Conservation (phyloP, 805 yeast species). For the Yarrowia divulgata region DNA sequence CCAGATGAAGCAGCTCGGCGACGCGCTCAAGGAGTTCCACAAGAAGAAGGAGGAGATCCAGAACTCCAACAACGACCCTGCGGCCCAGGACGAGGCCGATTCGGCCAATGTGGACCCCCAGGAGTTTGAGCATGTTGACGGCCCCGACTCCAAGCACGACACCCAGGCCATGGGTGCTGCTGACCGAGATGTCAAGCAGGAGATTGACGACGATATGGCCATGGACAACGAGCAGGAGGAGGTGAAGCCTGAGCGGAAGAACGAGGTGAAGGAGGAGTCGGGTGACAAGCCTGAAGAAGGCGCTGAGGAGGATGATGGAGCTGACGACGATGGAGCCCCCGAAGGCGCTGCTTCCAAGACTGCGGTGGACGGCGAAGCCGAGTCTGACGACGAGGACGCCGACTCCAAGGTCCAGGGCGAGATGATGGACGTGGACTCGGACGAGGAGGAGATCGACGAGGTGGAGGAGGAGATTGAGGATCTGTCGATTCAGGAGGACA, state of each 20-base stretch:
- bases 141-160: constrained; percentile 72
- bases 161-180: constrained; percentile 96
- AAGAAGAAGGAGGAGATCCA: constrained; percentile 87
- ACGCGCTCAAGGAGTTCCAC: constrained; percentile 88
- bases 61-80: constrained; percentile 58
- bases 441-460: constrained; percentile 44
- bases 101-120: constrained; percentile 66
- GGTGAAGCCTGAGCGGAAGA: constrained; percentile 43
- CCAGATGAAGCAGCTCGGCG: constrained; percentile 82
- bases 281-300: constrained; percentile 43
- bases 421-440: constrained; percentile 39
- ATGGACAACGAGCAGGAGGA: constrained; percentile 52
- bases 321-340: constrained; percentile 44
- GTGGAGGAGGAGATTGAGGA: constrained; percentile 45
- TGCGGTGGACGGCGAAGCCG: constrained; percentile 42
- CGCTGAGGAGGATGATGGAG: constrained; percentile 46
- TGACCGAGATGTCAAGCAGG: constrained; percentile 75
- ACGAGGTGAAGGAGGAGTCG: constrained; percentile 39
- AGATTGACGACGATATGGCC: constrained; percentile 59
- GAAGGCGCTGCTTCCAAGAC: constrained; percentile 40
- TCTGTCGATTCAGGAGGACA: constrained; percentile 10
- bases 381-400: constrained; percentile 46
- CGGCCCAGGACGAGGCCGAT: constrained; percentile 50
- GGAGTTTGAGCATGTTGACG: constrained; percentile 61
- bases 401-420: constrained; percentile 28